These are phyloP conservation scores for Passiflora organensis DNA, from an alignment of 345 rosid genomes.

Conservation along the genomic window DNA sequence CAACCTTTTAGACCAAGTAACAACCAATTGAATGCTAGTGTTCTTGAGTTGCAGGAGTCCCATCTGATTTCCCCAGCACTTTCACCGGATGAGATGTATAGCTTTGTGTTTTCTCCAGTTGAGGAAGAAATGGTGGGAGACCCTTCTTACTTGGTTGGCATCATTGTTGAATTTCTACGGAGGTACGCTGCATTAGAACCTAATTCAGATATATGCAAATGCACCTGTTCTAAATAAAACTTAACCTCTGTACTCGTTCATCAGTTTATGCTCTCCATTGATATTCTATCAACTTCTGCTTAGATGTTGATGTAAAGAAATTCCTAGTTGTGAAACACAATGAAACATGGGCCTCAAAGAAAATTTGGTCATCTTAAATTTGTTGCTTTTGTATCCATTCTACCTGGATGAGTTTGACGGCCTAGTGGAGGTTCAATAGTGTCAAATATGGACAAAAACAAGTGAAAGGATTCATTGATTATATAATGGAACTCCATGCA, in stretches of 20 bases:
- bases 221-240: background rate
- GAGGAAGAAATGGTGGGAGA: conserved; percentile 88
- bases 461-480: too few species aligned
- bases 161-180: conserved; percentile 79
- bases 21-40: conserved; percentile 43
- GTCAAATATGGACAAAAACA: too few species aligned
- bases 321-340: too few species aligned
- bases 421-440: too few species aligned
- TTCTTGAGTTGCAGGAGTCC: conserved; percentile 55
- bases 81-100: conserved; percentile 93
- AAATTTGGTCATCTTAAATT: too few species aligned
- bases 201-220: conserved; percentile 10
- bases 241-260: background rate
- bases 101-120: conserved; percentile 71
- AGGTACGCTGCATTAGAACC: conserved; percentile 42
- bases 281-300: background rate
- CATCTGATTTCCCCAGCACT: conserved; percentile 73
- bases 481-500: too few species aligned
- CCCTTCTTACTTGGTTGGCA: conserved; percentile 74
- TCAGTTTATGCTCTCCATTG: too few species aligned
- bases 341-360: too few species aligned
- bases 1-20: conserved; percentile 36
- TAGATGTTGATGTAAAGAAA: background rate
- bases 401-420: too few species aligned
- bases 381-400: too few species aligned